Evolutionary conservation across 108 stramenopile genomes (phyloP).

Genomic region (Chaetoceros tenuissimus): DNA sequence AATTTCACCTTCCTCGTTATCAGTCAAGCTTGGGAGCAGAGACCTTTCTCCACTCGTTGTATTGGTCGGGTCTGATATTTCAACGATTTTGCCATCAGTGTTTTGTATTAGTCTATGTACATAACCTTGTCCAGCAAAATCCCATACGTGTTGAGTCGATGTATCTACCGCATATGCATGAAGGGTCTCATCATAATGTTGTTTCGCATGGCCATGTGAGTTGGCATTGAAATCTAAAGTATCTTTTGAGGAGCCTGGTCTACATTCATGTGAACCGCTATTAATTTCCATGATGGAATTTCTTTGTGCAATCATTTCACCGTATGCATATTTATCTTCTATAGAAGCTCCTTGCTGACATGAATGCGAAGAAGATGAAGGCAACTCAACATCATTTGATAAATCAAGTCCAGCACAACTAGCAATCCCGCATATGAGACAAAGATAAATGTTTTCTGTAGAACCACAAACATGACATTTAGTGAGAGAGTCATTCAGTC

Average conservation of each 20-base stretch:
- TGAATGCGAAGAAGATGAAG: neutral
- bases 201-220: conserved; percentile 55
- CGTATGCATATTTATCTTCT: neutral
- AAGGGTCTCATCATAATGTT: conserved; percentile 83
- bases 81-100: conserved; percentile 90
- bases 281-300: neutral
- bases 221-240: conserved; percentile 10
- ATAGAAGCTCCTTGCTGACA: no score
- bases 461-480: conserved; percentile 72
- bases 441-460: conserved; percentile 63
- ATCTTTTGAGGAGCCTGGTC: neutral
- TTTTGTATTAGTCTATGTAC: conserved; percentile 89
- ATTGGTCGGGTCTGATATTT: conserved; percentile 68
- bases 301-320: neutral
- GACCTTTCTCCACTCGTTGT: conserved; percentile 47
- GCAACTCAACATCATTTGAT: conserved; percentile 6
- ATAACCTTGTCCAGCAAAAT: conserved; percentile 92
- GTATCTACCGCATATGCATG: conserved; percentile 96
- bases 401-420: conserved; percentile 46
- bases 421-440: conserved; percentile 76
- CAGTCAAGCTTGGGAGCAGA: conserved; percentile 47
- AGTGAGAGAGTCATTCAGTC: conserved; percentile 68
- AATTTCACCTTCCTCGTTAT: conserved; percentile 77
- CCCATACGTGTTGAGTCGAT: conserved; percentile 92
- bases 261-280: no score